These are phyloP conservation scores for Taphrina sp. DNA, from an alignment of 1,139 yeast genomes.

Conservation along the genomic window DNA sequence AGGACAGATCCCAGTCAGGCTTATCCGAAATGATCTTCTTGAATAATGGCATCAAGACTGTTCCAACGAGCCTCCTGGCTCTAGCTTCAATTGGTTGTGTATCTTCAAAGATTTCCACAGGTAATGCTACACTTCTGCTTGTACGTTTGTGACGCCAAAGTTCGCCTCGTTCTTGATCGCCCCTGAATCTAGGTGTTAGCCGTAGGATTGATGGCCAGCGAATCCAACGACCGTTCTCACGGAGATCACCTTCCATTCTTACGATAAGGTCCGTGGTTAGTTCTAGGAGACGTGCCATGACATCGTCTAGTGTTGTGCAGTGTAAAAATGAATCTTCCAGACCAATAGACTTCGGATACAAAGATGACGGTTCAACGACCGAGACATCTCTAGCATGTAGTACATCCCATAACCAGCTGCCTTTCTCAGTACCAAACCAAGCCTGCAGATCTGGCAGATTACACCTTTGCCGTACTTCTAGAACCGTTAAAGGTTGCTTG, in stretches of 20 bases:
- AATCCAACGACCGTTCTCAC: conserved; percentile 8
- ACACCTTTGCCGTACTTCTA: background rate
- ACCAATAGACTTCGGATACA: conserved; percentile 43
- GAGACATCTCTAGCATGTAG: conserved; percentile 41
- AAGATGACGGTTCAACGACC: conserved; percentile 39
- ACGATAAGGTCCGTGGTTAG: conserved; percentile 26
- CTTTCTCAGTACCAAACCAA: conserved; percentile 36
- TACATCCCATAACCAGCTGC: conserved; percentile 41
- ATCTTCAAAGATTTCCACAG: conserved; percentile 18
- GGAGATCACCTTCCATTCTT: conserved; percentile 33
- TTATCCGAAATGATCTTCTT: conserved; percentile 2
- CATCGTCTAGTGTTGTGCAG: conserved; percentile 34
- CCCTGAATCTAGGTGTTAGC: conserved; percentile 14
- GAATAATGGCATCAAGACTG: conserved; percentile 31
- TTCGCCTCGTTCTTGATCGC: conserved; percentile 24
- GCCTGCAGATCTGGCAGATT: background rate
- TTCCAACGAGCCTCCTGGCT: conserved; percentile 26
- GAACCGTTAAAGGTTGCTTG: conserved; percentile 15
- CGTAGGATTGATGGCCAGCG: conserved; percentile 25
- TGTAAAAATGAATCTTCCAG: conserved; percentile 44
- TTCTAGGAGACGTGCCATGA: conserved; percentile 36
- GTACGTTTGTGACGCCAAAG: conserved; percentile 20
- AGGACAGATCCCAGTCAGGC: conserved; percentile 27
- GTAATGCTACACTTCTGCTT: conserved; percentile 30
- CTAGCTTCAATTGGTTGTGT: background rate